These are phyloP conservation scores for Suillus sp. DNA, from an alignment of 768 basidiomycete species.

Conservation along the genomic window DNA sequence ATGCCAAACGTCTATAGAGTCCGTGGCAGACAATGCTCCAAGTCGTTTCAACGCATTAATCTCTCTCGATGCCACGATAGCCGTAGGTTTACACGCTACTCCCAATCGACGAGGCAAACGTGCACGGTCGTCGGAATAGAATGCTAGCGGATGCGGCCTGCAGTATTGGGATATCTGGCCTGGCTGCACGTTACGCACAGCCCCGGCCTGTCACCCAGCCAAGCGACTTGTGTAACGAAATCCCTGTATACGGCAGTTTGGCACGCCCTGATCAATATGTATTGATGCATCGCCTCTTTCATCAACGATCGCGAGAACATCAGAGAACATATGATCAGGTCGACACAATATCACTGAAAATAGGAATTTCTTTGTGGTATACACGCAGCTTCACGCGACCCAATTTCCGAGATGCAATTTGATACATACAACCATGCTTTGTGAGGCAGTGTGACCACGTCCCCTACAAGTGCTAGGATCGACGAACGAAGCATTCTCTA, in stretches of 20 bases:
- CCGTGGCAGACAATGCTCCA: background rate
- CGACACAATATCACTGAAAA: background rate
- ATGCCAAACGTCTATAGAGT: background rate
- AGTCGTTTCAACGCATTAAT: background rate
- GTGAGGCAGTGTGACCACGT: background rate
- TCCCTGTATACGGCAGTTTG: slow-evolving; percentile 2
- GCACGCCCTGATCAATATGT: background rate
- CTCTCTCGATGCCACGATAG: background rate
- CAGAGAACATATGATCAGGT: background rate
- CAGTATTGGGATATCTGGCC: background rate
- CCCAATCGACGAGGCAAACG: background rate
- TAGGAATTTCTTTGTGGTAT: background rate
- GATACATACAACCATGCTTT: background rate
- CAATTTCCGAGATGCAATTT: background rate
- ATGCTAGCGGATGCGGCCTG: background rate
- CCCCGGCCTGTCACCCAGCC: background rate
- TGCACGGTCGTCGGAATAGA: background rate
- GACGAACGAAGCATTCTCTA: background rate
- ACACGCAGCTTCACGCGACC: background rate
- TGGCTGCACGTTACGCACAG: slow-evolving; percentile 4
- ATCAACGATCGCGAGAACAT: slow-evolving; percentile 11
- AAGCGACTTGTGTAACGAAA: background rate
- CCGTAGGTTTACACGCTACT: background rate
- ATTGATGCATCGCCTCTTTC: slow-evolving; percentile 7
- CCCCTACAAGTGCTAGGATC: background rate